These are phyloP conservation scores for Mycena vitilis DNA, from an alignment of 768 basidiomycete genomes.

Conservation along the genomic window DNA sequence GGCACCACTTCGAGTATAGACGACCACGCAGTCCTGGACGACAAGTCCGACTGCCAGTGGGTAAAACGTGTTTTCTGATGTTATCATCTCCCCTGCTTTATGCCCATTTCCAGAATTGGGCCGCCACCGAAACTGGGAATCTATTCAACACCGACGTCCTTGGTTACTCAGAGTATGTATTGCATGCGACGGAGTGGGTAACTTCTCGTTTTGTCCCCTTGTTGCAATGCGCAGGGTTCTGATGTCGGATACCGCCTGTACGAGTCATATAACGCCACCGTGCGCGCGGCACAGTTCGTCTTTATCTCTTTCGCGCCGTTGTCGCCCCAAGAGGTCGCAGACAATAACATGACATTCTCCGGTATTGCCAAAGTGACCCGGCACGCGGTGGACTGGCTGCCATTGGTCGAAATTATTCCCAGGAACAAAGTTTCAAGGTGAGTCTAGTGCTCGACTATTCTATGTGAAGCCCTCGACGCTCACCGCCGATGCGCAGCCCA, in stretches of 20 bases:
- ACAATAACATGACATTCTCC: conserved; percentile 20
- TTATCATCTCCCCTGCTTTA: conserved; percentile 36
- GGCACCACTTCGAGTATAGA: no score
- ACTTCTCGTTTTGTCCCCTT: not conserved
- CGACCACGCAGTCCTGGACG: conserved; percentile 10
- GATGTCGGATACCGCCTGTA: conserved; percentile 21
- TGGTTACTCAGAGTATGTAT: conserved; percentile 39
- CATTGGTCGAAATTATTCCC: conserved; percentile 16
- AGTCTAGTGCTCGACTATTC: not conserved
- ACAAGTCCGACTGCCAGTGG: conserved; percentile 11
- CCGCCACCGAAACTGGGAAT: conserved; percentile 38
- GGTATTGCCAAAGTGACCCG: conserved; percentile 16
- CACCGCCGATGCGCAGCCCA: conserved; percentile 30
- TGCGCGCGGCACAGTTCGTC: conserved; percentile 31
- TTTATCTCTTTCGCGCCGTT: conserved; percentile 23
- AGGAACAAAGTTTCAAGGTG: conserved; percentile 7
- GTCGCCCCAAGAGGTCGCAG: conserved; percentile 15
- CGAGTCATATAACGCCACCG: conserved; percentile 24
- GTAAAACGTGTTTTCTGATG: conserved; percentile 15
- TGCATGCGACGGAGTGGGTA: conserved; percentile 42
- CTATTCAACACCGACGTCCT: conserved; percentile 42
- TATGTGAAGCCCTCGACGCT: not conserved
- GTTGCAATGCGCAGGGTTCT: conserved; percentile 10
- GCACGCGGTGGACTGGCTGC: conserved; percentile 10
- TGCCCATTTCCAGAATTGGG: conserved; percentile 38